Conservation (phyloP, 148 eudicot species). For the Rhododendron molle region DNA sequence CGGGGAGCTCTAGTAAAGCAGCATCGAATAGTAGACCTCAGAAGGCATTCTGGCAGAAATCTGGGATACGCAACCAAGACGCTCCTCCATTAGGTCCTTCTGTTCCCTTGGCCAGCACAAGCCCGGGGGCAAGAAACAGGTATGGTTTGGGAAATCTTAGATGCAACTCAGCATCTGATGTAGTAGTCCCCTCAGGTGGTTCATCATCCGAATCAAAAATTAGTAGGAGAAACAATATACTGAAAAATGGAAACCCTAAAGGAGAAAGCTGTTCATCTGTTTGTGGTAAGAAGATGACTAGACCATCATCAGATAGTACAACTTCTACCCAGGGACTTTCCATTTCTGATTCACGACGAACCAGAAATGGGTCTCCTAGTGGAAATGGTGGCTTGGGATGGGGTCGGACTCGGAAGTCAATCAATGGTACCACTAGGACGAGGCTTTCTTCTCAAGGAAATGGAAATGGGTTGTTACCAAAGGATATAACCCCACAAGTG, state of each 20-base stretch:
- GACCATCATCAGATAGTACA: conserved; percentile 24
- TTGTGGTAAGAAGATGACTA: conserved; percentile 52
- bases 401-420: conserved; percentile 37
- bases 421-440: conserved; percentile 27
- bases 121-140: conserved; percentile 20
- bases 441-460: conserved; percentile 35
- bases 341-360: conserved; percentile 43
- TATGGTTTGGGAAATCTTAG: conserved; percentile 40
- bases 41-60: conserved; percentile 37
- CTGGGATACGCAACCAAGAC: conserved; percentile 37
- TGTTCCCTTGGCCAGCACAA: conserved; percentile 27
- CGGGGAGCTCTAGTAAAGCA: conserved; percentile 35
- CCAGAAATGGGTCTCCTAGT: conserved; percentile 32
- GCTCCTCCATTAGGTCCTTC: conserved; percentile 29
- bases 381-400: conserved; percentile 22
- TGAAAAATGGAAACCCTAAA: conserved; percentile 60
- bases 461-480: conserved; percentile 24
- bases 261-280: conserved; percentile 53
- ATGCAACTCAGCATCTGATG: conserved; percentile 57
- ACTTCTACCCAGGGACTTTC: conserved; percentile 39
- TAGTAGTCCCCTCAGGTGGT: conserved; percentile 38
- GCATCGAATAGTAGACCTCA: conserved; percentile 29
- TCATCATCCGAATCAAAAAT: conserved; percentile 45
- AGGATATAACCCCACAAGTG: conserved; percentile 25
- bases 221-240: conserved; percentile 36